Percentiles rank a stretch among this genome's conserved stretches.
phyloP scores from a whole-genome alignment of 352 stramenopile species.

The Globisporangium canariense region DNA sequence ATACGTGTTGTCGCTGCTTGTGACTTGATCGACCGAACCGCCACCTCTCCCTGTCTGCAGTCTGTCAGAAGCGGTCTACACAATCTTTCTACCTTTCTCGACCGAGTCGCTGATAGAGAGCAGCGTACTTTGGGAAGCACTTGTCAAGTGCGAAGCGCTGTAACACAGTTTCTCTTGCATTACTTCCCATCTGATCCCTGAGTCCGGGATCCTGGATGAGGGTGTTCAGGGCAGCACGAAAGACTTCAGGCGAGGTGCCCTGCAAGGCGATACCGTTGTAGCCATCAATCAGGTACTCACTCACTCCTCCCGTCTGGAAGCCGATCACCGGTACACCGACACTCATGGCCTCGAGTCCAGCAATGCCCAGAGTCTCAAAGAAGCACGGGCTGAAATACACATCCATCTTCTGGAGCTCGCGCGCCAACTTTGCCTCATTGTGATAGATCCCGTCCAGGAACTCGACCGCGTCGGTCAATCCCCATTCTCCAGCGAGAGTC shows the following conservation, averaged over 20 bases:
- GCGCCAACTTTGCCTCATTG: conserved; percentile 27
- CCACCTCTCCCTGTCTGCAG: too few relatives aligned
- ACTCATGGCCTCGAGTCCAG: conserved; percentile 59
- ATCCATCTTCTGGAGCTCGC: conserved; percentile 34
- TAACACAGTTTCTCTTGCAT: conserved; percentile 36
- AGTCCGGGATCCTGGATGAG: conserved; percentile 23
- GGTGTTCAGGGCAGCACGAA: conserved; percentile 28
- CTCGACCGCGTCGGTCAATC: conserved; percentile 25
- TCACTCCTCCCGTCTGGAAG: conserved; percentile 39
- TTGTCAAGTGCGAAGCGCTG: conserved; percentile 28
- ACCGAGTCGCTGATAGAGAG: conserved; percentile 36
- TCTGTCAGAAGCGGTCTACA: too few relatives aligned
- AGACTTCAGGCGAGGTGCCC: conserved; percentile 25
- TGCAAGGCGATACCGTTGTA: conserved; percentile 40
- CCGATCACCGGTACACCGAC: conserved; percentile 44
- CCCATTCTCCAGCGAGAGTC: conserved; percentile 28
- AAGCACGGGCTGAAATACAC: conserved; percentile 43
- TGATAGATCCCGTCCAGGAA: conserved; percentile 52
- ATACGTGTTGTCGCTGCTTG: too few relatives aligned
- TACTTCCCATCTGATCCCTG: conserved; percentile 23
- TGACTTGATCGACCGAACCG: too few relatives aligned
- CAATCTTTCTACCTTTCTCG: not conserved
- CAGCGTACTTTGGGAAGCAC: conserved; percentile 29
- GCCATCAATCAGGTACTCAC: conserved; percentile 42
- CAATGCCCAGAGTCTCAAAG: conserved; percentile 48